A percentile compares a stretch with the other conserved stretches of the same genome.
Evolutionary conservation across 257 asterid species (phyloP).

Genomic region (Cynanchum wilfordii): DNA sequence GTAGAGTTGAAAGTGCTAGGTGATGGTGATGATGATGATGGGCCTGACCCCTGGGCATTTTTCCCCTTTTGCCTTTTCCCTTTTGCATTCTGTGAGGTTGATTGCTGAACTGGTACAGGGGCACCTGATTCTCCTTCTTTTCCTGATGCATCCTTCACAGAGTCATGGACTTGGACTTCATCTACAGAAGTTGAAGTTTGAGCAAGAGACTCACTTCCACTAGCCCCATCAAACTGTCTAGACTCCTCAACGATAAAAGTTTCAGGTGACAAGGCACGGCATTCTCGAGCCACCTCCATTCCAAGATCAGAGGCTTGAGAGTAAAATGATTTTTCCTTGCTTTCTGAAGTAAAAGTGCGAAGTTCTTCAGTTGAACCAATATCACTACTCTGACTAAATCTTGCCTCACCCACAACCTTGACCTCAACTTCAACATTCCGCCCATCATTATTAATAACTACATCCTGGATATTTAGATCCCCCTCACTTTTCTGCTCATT

Average conservation of each 20-base stretch:
- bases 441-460: conserved; percentile 44
- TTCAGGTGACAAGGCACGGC: conserved; percentile 57
- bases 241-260: conserved; percentile 52
- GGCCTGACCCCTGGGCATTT: conserved; percentile 52
- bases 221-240: conserved; percentile 49
- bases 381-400: conserved; percentile 47
- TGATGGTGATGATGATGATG: conserved; percentile 45
- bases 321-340: conserved; percentile 65
- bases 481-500: conserved; percentile 53
- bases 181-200: conserved; percentile 42
- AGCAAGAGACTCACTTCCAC: conserved; percentile 35
- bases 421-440: conserved; percentile 70
- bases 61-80: conserved; percentile 78
- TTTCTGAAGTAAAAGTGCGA: conserved; percentile 49
- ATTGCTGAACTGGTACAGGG: conserved; percentile 38
- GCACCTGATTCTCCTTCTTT: conserved; percentile 40
- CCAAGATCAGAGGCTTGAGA: conserved; percentile 91
- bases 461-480: conserved; percentile 64
- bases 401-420: conserved; percentile 69
- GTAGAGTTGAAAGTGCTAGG: conserved; percentile 48
- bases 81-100: conserved; percentile 44
- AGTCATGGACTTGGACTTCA: conserved; percentile 40
- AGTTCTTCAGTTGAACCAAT: conserved; percentile 49
- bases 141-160: conserved; percentile 42
- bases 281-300: conserved; percentile 75